phyloP scores from a whole-genome alignment of 495 filamentous ascomycete genomes.

The Pyrenula massariospora region DNA sequence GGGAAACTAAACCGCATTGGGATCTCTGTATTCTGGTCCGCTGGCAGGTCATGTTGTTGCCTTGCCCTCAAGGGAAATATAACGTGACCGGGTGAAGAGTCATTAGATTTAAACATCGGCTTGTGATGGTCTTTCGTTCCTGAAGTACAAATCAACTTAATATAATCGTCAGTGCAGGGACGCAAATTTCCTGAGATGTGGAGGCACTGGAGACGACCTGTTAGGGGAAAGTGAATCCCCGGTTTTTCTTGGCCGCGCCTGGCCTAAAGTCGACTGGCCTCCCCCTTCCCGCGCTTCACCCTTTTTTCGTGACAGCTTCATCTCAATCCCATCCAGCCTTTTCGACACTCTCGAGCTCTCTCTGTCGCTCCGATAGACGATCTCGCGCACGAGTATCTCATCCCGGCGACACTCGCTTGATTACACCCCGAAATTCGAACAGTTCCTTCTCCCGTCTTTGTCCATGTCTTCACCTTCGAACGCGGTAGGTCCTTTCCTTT shows the following conservation, averaged over 20 bases:
- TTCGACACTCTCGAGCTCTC: slow-evolving; percentile 7
- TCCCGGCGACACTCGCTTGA: neutral
- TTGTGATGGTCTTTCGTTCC: too few relatives aligned
- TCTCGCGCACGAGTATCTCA: neutral
- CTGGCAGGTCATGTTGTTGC: too few relatives aligned
- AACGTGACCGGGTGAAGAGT: too few relatives aligned
- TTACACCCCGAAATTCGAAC: slow-evolving; percentile 4
- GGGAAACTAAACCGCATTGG: neutral
- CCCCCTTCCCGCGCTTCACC: slow-evolving; percentile 10
- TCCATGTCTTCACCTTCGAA: slow-evolving; percentile 50
- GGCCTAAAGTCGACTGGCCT: neutral
- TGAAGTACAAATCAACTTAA: too few relatives aligned
- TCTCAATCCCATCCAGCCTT: slow-evolving; percentile 7
- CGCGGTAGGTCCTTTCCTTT: slow-evolving; percentile 36
- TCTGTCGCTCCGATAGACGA: neutral
- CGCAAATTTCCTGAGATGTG: too few relatives aligned
- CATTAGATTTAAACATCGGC: too few relatives aligned
- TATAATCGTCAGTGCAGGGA: too few relatives aligned
- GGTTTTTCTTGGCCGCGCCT: neutral
- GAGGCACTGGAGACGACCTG: neutral
- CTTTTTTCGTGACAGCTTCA: slow-evolving; percentile 1
- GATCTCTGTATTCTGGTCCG: neutral
- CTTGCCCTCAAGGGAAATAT: too few relatives aligned
- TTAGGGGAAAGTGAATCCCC: neutral
- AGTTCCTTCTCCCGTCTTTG: slow-evolving; percentile 5